These are phyloP conservation scores for Lineolata rhizophorae DNA, from an alignment of 495 filamentous ascomycete species.

Conservation along the genomic window DNA sequence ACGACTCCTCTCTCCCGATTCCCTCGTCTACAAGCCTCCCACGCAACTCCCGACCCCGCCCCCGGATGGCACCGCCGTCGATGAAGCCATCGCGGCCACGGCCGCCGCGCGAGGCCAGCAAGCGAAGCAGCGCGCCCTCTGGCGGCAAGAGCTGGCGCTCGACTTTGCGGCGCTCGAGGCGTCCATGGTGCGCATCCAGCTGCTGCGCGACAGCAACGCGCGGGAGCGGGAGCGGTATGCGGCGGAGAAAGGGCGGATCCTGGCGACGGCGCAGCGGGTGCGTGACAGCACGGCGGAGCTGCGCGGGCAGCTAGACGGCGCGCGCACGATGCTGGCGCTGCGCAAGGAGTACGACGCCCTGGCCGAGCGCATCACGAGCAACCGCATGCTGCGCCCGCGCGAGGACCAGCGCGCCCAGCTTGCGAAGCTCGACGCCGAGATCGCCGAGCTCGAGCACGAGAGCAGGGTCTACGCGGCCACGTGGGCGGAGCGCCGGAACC, in stretches of 20 bases:
- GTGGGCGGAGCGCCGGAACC: conserved; percentile 67
- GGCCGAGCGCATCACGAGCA: conserved; percentile 68
- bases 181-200: conserved; percentile 71
- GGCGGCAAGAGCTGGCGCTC: conserved; percentile 62
- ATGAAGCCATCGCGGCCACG: conserved; percentile 17
- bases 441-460: conserved; percentile 66
- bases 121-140: conserved; percentile 31
- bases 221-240: conserved; percentile 74
- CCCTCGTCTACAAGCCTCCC: conserved; percentile 29
- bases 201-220: conserved; percentile 61
- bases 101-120: conserved; percentile 23
- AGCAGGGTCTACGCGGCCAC: conserved; percentile 60
- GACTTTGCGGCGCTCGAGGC: conserved; percentile 84
- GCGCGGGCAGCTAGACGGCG: conserved; percentile 47
- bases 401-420: conserved; percentile 65
- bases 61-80: conserved; percentile 34
- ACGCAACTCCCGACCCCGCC: conserved; percentile 46
- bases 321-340: conserved; percentile 50
- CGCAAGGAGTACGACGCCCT: conserved; percentile 74
- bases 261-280: conserved; percentile 50
- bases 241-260: conserved; percentile 54
- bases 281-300: conserved; percentile 53
- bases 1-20: conserved; percentile 44
- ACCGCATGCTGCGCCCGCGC: conserved; percentile 53
- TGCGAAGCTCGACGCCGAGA: conserved; percentile 65